Evolutionary conservation across 1,284 basidiomycete species (phyloP), one percentile per base, ranked within the genome.

Genomic region (Pisolithus thermaeus): DNA sequence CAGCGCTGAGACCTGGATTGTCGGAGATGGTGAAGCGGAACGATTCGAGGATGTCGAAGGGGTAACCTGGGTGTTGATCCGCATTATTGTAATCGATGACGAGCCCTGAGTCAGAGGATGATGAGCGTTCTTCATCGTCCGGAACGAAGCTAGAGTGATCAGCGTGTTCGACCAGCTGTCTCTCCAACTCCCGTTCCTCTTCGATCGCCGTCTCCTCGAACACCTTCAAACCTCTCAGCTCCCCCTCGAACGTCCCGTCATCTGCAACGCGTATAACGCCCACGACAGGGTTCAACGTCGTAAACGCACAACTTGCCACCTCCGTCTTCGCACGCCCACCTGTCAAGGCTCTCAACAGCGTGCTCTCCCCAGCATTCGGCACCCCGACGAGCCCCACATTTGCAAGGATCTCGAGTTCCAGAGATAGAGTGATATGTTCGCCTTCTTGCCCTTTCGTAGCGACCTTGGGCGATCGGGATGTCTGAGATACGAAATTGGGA

Each of bases 21-120:
- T 99, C 96, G n/a, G 94, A 90, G 52, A 99, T 85, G 1, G 91
- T 95, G 72, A 98, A 94, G 3, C 96, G 81, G 64, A 90, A 87
- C 2, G 75, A 71, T 67, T 96, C 93, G 46, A 78, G 72, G 20
- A 77, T 58, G 56, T 79, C 77, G 53, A 82, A 55, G 12, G 52
- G 42, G 23, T 25, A 43, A 16, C 42, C 42, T 14, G 42, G 27
- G 7, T 43, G 6, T 18, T 43, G 42, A 23, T 41, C 40, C 16
- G 22, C 30, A 30, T 1, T 30, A 12, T 30, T 4, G 3, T 11
- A 9, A 30, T 35, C 12, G 32, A 14, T 12, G 32, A 35, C 16
- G 42, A 11, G 20, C 14, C 28, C 42, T 3, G 42, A 43, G 23
- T 12, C 22, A 1, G 23, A 14, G 14, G 41, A 22, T 3, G 40